Conservation (phyloP, 192 early-diverging fungal species). For the Coemansia sp. region DNA sequence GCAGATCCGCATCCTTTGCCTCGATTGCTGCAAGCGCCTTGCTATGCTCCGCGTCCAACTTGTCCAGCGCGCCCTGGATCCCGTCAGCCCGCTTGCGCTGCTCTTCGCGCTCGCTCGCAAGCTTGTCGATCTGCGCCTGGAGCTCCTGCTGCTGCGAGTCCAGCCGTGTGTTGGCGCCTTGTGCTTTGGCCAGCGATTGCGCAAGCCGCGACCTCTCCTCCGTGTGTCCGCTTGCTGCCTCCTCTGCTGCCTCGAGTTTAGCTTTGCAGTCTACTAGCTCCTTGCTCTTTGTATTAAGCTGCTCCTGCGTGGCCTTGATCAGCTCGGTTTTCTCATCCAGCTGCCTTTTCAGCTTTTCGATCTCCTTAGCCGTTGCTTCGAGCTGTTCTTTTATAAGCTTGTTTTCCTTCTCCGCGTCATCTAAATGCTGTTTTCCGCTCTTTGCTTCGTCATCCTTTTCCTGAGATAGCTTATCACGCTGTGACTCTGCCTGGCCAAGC, state of each 20-base stretch:
- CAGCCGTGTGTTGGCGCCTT: conserved; percentile 24
- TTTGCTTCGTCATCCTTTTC: neutral
- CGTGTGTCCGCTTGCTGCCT: conserved; percentile 1
- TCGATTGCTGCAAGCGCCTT: neutral
- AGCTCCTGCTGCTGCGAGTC: conserved; percentile 29
- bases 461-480: neutral
- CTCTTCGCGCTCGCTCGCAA: neutral
- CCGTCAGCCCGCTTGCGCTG: conserved; percentile 13
- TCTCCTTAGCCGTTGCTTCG: neutral
- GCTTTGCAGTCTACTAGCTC: neutral
- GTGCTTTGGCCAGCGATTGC: conserved; percentile 37
- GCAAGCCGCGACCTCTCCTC: conserved; percentile 33
- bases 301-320: conserved; percentile 6
- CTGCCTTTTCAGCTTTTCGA: conserved; percentile 11
- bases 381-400: neutral
- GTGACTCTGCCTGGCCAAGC: conserved; percentile 7
- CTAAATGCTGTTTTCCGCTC: neutral
- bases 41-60: neutral
- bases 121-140: conserved; percentile 14
- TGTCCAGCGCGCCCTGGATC: conserved; percentile 1
- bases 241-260: conserved; percentile 1
- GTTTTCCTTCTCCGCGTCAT: neutral
- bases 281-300: neutral
- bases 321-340: neutral
- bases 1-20: neutral